Evolutionary conservation across 148 eudicot genomes (phyloP).

Genomic region (Amaranthus hypochondriacus): DNA sequence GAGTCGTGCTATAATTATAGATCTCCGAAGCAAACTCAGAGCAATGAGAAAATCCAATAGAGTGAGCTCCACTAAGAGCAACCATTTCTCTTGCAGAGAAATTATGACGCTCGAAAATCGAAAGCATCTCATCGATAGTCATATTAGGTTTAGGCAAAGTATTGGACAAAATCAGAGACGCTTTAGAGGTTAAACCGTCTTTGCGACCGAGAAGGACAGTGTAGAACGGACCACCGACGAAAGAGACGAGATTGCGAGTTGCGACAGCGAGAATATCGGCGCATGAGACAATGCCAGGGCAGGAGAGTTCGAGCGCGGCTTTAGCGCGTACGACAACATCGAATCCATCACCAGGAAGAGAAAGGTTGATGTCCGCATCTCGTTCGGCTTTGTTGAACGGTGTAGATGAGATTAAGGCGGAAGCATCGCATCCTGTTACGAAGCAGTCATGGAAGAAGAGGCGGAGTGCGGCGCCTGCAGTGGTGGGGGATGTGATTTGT

Average conservation of each 20-base stretch:
- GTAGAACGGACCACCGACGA: conserved; percentile 49
- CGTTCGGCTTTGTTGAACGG: conserved; percentile 39
- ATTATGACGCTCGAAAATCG: conserved; percentile 19
- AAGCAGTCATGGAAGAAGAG: conserved; percentile 55
- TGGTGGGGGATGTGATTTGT: conserved; percentile 43
- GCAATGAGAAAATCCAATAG: conserved; percentile 53
- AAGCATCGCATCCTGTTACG: conserved; percentile 53
- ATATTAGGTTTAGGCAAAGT: conserved; percentile 30
- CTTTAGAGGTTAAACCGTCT: conserved; percentile 28
- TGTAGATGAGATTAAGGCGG: conserved; percentile 40
- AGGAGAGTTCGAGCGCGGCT: conserved; percentile 46
- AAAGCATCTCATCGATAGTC: conserved; percentile 23
- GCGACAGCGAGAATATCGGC: conserved; percentile 51
- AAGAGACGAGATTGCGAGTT: conserved; percentile 40
- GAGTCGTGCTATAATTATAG: conserved; percentile 26
- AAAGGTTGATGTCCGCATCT: conserved; percentile 55
- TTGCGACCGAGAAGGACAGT: conserved; percentile 33
- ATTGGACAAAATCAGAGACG: conserved; percentile 4
- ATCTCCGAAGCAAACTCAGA: conserved; percentile 36
- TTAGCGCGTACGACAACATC: conserved; percentile 48
- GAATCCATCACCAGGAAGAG: conserved; percentile 62
- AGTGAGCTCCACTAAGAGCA: conserved; percentile 45
- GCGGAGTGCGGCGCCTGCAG: conserved; percentile 48
- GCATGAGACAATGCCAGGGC: conserved; percentile 50
- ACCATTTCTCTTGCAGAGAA: conserved; percentile 31